These are phyloP conservation scores for Pseudomonodictys pantanalensis DNA, from an alignment of 495 filamentous ascomycete genomes.

Conservation along the genomic window DNA sequence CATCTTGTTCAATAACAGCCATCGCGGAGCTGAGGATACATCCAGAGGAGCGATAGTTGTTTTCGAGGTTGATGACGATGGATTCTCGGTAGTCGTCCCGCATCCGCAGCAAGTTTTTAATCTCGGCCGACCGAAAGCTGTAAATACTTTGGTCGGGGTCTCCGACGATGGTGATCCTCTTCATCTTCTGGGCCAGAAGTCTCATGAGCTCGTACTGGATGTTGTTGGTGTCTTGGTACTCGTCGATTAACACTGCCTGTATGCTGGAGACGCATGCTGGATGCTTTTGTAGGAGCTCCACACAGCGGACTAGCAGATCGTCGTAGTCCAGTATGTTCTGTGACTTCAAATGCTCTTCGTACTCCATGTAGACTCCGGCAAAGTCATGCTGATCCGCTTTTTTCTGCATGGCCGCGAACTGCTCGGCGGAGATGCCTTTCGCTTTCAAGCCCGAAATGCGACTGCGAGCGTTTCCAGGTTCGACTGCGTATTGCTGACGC, in stretches of 20 bases:
- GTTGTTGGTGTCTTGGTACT: constrained; percentile 96
- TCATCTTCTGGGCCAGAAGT: constrained; percentile 69
- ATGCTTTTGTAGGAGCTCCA: constrained; percentile 70
- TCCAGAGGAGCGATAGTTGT: constrained; percentile 92
- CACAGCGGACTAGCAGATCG: constrained; percentile 82
- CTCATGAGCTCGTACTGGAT: constrained; percentile 96
- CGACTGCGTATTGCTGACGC: constrained; percentile 54
- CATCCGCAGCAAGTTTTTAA: constrained; percentile 81
- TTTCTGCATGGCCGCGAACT: constrained; percentile 48
- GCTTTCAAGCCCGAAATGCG: constrained; percentile 88
- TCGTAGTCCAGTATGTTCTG: constrained; percentile 95
- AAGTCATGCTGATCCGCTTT: constrained; percentile 69
- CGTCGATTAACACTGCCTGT: constrained; percentile 89
- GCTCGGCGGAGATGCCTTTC: constrained; percentile 55
- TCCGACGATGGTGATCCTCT: constrained; percentile 87
- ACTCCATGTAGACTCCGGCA: constrained; percentile 70
- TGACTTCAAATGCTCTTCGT: constrained; percentile 66
- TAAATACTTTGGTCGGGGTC: constrained; percentile 99
- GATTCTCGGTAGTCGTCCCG: constrained; percentile 72
- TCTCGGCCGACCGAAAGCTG: constrained; percentile 94
- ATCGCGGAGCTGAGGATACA: constrained; percentile 81
- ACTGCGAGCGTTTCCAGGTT: constrained; percentile 63
- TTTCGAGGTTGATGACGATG: constrained; percentile 78
- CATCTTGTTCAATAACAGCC: constrained; percentile 90
- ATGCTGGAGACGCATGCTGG: constrained; percentile 90